Conservation (phyloP, 2,329 filamentous ascomycete species). For the Aspergillus candidus region DNA sequence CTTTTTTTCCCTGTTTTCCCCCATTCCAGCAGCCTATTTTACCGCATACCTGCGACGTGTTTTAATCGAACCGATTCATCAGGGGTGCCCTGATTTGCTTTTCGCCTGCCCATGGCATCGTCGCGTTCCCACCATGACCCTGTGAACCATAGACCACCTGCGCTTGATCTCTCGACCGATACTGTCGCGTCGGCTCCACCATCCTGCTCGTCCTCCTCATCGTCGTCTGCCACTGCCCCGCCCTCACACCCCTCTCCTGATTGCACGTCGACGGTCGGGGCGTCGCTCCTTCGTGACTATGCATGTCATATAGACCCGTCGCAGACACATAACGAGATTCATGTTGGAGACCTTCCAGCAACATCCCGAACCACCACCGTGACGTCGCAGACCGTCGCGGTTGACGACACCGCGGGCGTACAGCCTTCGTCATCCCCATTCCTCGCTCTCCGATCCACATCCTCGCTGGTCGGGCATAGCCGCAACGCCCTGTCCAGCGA, state of each 20-base stretch:
- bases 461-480: conserved; percentile 33
- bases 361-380: conserved; percentile 15
- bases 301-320: conserved; percentile 39
- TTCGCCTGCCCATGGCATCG: conserved; percentile 15
- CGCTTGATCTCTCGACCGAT: neutral
- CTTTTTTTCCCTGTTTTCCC: neutral
- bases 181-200: conserved; percentile 6
- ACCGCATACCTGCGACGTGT: conserved; percentile 1
- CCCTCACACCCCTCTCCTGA: conserved; percentile 12
- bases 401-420: conserved; percentile 21
- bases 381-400: conserved; percentile 15
- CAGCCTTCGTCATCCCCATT: conserved; percentile 27
- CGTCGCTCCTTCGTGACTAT: conserved; percentile 40
- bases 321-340: conserved; percentile 32
- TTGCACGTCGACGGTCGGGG: conserved; percentile 25
- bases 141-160: conserved; percentile 12
- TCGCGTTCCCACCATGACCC: conserved; percentile 12
- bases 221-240: conserved; percentile 20
- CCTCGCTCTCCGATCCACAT: conserved; percentile 30
- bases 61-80: neutral
- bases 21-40: neutral
- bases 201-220: conserved; percentile 14
- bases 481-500: conserved; percentile 56
- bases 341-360: conserved; percentile 16
- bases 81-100: neutral